phyloP scores from a whole-genome alignment of 805 yeast genomes.

The Ogataea paraovalis region DNA sequence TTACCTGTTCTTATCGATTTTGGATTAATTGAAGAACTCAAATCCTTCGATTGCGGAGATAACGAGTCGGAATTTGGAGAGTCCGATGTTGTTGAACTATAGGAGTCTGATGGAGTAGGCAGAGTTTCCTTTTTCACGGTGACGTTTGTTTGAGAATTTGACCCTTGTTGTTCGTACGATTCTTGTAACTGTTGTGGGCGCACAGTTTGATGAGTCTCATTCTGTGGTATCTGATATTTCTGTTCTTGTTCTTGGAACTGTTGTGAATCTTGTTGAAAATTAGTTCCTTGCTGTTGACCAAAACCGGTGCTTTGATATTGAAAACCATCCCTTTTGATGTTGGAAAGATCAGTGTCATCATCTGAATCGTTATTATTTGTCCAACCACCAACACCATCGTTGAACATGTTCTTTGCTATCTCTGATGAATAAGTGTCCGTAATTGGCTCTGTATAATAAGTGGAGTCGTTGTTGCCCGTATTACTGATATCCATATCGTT shows the following conservation, averaged over 20 bases:
- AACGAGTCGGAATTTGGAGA: constrained; percentile 6
- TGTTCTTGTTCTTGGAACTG: constrained; percentile 2
- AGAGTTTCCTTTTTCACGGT: neutral
- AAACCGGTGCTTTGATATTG: neutral
- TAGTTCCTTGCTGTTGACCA: no score
- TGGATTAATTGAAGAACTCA: constrained; percentile 2
- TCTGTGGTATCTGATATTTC: neutral
- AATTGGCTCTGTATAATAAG: neutral
- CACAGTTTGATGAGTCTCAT: neutral
- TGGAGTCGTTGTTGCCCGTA: neutral
- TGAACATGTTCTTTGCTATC: neutral
- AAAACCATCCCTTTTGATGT: neutral
- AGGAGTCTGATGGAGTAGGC: constrained; percentile 16
- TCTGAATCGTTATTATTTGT: neutral
- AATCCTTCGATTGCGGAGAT: constrained; percentile 6
- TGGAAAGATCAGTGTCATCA: constrained; percentile 3
- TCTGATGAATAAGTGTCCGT: neutral
- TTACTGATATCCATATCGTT: neutral
- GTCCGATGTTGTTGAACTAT: constrained; percentile 7
- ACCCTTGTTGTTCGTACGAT: neutral
- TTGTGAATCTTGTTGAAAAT: constrained; percentile 1
- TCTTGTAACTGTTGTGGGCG: neutral
- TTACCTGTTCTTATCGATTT: constrained; percentile 39
- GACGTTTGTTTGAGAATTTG: neutral
- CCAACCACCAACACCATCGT: neutral